A percentile compares a stretch with the other conserved stretches of the same genome.
phyloP scores from a whole-genome alignment of 2,329 filamentous ascomycete species.

The Cladorrhinum sp. region DNA sequence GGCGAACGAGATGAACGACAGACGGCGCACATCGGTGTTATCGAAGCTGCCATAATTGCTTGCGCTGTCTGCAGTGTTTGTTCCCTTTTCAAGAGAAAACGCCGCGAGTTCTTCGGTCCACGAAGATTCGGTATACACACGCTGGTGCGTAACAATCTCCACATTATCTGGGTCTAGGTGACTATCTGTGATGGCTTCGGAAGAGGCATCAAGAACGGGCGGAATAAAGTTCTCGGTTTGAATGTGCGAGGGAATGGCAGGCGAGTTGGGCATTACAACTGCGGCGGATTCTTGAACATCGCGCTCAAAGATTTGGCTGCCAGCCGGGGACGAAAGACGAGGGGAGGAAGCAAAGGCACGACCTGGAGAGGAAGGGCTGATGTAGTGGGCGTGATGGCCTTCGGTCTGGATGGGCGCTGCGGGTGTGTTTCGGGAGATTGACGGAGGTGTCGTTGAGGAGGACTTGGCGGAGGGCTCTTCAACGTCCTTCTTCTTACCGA shows the following conservation, averaged over 20 bases:
- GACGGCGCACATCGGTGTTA: slow-evolving; percentile 70
- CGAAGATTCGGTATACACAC: slow-evolving; percentile 42
- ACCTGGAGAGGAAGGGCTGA: slow-evolving; percentile 59
- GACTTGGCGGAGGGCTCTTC: slow-evolving; percentile 32
- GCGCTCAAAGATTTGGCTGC: slow-evolving; percentile 85
- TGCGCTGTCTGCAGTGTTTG: slow-evolving; percentile 50
- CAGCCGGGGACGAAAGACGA: slow-evolving; percentile 72
- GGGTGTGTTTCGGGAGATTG: slow-evolving; percentile 34
- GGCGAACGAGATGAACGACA: slow-evolving; percentile 96
- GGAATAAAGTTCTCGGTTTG: slow-evolving; percentile 93
- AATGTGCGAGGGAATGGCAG: slow-evolving; percentile 90
- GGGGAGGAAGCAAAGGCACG: slow-evolving; percentile 69
- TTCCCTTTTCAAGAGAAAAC: slow-evolving; percentile 46
- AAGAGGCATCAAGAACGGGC: slow-evolving; percentile 84
- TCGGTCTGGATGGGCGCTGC: slow-evolving; percentile 35
- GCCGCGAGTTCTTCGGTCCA: slow-evolving; percentile 59
- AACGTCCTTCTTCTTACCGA: slow-evolving; percentile 59
- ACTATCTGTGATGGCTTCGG: slow-evolving; percentile 84
- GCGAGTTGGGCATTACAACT: slow-evolving; percentile 65
- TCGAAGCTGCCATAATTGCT: slow-evolving; percentile 79
- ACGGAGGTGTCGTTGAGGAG: slow-evolving; percentile 26
- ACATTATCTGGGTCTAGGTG: slow-evolving; percentile 83
- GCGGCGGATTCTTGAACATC: slow-evolving; percentile 77
- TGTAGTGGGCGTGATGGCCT: slow-evolving; percentile 33
- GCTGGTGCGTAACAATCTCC: slow-evolving; percentile 82